Evolutionary conservation across 2,329 filamentous ascomycete genomes (phyloP), one percentile per base, ranked within the genome.

Genomic region (Sclerotinia nivalis): DNA sequence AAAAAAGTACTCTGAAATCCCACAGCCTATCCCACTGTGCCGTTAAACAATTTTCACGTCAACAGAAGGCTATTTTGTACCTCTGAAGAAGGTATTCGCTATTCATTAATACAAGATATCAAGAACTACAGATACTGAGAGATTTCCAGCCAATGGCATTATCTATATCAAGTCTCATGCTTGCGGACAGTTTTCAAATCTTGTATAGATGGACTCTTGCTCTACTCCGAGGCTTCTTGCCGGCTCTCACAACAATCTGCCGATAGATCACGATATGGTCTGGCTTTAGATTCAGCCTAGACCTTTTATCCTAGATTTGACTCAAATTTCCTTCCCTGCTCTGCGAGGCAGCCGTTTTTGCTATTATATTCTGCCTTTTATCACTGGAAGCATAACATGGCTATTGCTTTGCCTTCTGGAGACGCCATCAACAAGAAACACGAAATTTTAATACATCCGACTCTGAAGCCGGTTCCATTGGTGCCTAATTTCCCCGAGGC

Each of bases 101-200:
- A 43, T 43, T 15, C 25, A 50, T 59, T 2, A n/a, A 45, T 12
- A 28, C 1, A 60, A 43, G n/a, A 45, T 45, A 50, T 50, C 49
- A 50, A 50, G 10, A 10, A 25, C 15, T 18, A 15, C 4, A 43
- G n/a, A 2, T 5, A 22, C 49, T 7, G 9, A 50, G 40, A 43
- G 4, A 13, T 10, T n/a, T 25, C 22, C 22, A 50, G n/a, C 9
- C 9, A 25, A n/a, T n/a, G 22, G 22, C 12, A 13, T n/a, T 4
- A 50, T 50, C n/a, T 12, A 25, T 50, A 13, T 20, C 47, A 49
- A 13, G 49, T 25, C 9, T 50, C 4, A n/a, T 8, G n/a, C 8
- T n/a, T 13, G 49, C 49, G n/a, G 9, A n/a, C 7, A 4, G 22
- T n/a, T 12, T 50, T 3, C 0, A 8, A 0, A 4, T n/a, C 3